phyloP scores from a whole-genome alignment of 108 stramenopile species.

The Asterionellopsis glacialis region DNA sequence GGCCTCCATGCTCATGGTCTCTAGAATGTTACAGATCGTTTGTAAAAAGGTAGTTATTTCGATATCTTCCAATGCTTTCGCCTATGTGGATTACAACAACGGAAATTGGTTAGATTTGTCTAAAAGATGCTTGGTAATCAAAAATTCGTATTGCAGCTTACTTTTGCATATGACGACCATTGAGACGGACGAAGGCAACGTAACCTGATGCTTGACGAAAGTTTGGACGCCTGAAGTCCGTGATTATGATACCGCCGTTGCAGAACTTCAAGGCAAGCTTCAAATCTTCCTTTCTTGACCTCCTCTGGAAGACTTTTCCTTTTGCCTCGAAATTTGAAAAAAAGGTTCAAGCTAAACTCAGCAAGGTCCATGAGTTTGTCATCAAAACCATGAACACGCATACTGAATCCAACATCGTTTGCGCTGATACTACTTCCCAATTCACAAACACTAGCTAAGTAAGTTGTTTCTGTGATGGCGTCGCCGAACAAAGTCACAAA shows the following conservation, averaged over 20 bases:
- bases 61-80: slow-evolving; percentile 47
- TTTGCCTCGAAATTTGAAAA: slow-evolving; percentile 58
- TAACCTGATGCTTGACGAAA: slow-evolving; percentile 50
- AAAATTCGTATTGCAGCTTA: background rate
- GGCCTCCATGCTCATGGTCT: slow-evolving; percentile 48
- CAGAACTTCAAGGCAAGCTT: slow-evolving; percentile 61
- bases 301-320: slow-evolving; percentile 38
- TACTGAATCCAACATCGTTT: slow-evolving; percentile 61
- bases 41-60: slow-evolving; percentile 33
- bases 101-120: background rate
- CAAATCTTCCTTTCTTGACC: slow-evolving; percentile 54
- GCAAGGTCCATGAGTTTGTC: slow-evolving; percentile 68
- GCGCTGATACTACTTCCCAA: slow-evolving; percentile 48
- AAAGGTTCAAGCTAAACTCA: slow-evolving; percentile 32
- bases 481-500: slow-evolving; percentile 64
- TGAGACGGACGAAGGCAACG: slow-evolving; percentile 49
- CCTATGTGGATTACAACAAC: background rate
- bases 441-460: slow-evolving; percentile 72
- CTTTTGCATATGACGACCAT: slow-evolving; percentile 57
- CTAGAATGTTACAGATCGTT: slow-evolving; percentile 39
- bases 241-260: slow-evolving; percentile 52
- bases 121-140: background rate
- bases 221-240: slow-evolving; percentile 57
- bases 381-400: slow-evolving; percentile 75
- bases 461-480: slow-evolving; percentile 59